Conservation (phyloP, 805 yeast genomes). For the Blastobotrys attinorum region DNA sequence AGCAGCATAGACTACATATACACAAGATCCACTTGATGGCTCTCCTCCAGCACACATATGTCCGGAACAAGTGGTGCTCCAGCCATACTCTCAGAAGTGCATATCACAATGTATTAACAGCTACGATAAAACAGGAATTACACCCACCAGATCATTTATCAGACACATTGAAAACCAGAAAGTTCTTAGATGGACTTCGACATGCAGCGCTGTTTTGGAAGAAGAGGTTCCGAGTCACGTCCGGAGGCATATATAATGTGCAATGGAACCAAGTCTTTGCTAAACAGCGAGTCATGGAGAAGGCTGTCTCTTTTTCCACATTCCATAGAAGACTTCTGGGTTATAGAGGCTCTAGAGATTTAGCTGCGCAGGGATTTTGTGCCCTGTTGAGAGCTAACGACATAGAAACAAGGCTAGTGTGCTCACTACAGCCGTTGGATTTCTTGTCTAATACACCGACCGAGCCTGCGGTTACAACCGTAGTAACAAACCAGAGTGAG, state of each 20-base stretch:
- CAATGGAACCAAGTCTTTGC: conserved; percentile 41
- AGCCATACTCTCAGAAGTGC: conserved; percentile 34
- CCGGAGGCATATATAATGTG: conserved; percentile 33
- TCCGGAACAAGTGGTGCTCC: conserved; percentile 71
- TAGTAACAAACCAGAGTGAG: conserved; percentile 5
- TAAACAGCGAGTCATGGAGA: conserved; percentile 15
- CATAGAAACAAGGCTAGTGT: conserved; percentile 63
- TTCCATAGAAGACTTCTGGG: conserved; percentile 39
- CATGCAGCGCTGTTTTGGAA: conserved; percentile 59
- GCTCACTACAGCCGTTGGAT: conserved; percentile 88
- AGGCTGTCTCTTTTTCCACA: conserved; percentile 29
- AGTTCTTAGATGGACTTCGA: conserved; percentile 69
- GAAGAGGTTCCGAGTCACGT: conserved; percentile 39
- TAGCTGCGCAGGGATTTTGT: conserved; percentile 84
- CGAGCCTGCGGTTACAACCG: too few relatives aligned
- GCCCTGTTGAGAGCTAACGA: conserved; percentile 63
- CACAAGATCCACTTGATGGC: conserved; percentile 54
- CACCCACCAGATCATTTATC: conserved; percentile 39
- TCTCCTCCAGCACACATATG: conserved; percentile 58
- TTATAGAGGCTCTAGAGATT: conserved; percentile 64
- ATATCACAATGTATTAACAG: conserved; percentile 43
- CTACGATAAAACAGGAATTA: conserved; percentile 38
- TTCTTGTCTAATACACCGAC: conserved; percentile 37
- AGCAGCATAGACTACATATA: conserved; percentile 40
- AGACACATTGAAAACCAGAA: conserved; percentile 48